Percentiles rank a stretch among this genome's conserved stretches.
These are phyloP conservation scores for Filosporella fistucella DNA, from an alignment of 495 filamentous ascomycete genomes.

Conservation along the genomic window DNA sequence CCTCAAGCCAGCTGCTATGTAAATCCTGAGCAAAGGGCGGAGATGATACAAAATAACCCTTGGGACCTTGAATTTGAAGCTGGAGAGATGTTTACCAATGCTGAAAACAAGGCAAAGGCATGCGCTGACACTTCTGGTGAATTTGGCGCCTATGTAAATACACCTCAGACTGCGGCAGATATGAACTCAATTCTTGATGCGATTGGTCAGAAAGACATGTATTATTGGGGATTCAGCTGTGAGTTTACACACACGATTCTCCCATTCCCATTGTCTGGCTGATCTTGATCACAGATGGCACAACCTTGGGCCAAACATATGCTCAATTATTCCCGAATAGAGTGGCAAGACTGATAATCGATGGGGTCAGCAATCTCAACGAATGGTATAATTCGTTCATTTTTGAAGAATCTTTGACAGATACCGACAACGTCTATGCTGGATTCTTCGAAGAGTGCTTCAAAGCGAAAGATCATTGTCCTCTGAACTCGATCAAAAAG, in stretches of 20 bases:
- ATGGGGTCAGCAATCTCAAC: slow-evolving; percentile 41
- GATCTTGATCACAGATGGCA: slow-evolving; percentile 51
- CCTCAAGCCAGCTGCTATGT: slow-evolving; percentile 36
- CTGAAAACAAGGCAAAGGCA: slow-evolving; percentile 30
- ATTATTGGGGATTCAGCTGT: slow-evolving; percentile 59
- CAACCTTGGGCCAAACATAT: slow-evolving; percentile 53
- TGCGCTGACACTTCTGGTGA: slow-evolving; percentile 39
- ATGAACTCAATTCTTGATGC: slow-evolving; percentile 41
- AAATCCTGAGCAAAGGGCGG: slow-evolving; percentile 20
- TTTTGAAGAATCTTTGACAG: slow-evolving; percentile 30
- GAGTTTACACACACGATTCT: too few relatives aligned
- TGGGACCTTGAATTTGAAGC: slow-evolving; percentile 28
- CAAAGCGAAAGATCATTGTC: slow-evolving; percentile 30
- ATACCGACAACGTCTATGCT: slow-evolving; percentile 33
- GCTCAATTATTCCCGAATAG: slow-evolving; percentile 37
- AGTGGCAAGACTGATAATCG: slow-evolving; percentile 38
- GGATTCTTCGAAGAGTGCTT: slow-evolving; percentile 42
- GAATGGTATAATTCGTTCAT: slow-evolving; percentile 30
- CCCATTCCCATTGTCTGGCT: too few relatives aligned
- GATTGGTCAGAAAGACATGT: slow-evolving; percentile 28
- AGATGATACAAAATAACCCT: slow-evolving; percentile 24
- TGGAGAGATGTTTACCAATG: slow-evolving; percentile 36
- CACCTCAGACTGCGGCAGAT: slow-evolving; percentile 43
- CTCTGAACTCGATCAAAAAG: slow-evolving; percentile 30
- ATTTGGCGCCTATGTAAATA: slow-evolving; percentile 36